Evolutionary conservation across 2,329 filamentous ascomycete species (phyloP).

Genomic region (Paraconiothyrium brasiliense): DNA sequence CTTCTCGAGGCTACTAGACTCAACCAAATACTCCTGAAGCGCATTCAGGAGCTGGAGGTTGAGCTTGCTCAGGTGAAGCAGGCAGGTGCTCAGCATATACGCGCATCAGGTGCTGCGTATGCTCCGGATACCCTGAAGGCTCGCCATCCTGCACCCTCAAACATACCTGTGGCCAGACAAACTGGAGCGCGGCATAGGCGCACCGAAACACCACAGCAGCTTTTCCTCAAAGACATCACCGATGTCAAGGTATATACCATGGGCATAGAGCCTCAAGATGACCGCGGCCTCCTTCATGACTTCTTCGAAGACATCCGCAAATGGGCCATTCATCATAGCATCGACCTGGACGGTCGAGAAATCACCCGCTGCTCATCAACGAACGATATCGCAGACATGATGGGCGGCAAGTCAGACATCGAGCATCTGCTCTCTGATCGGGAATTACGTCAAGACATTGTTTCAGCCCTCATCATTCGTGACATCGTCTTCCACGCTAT

Average conservation of each 20-base stretch:
- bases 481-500: slow-evolving; percentile 26
- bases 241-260: slow-evolving; percentile 23
- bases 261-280: slow-evolving; percentile 31
- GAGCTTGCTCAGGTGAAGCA: slow-evolving; percentile 1
- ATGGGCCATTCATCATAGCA: slow-evolving; percentile 24
- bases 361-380: slow-evolving; percentile 13
- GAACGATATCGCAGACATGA: slow-evolving; percentile 6
- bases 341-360: slow-evolving; percentile 12
- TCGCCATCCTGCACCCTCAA: neutral
- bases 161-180: neutral
- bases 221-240: slow-evolving; percentile 17
- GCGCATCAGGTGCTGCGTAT: neutral
- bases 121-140: neutral
- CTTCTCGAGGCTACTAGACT: neutral
- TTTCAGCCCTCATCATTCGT: slow-evolving; percentile 24
- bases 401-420: slow-evolving; percentile 18
- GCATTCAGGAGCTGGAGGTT: slow-evolving; percentile 6
- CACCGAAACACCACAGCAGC: slow-evolving; percentile 31
- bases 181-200: slow-evolving; percentile 24
- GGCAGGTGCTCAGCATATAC: neutral
- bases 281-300: slow-evolving; percentile 31
- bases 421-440: slow-evolving; percentile 22
- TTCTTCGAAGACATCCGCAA: slow-evolving; percentile 33
- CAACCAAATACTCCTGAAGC: slow-evolving; percentile 5
- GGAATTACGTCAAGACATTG: slow-evolving; percentile 21